Conservation (phyloP, 2,329 filamentous ascomycete species). For the Pseudogymnoascus sp. region DNA sequence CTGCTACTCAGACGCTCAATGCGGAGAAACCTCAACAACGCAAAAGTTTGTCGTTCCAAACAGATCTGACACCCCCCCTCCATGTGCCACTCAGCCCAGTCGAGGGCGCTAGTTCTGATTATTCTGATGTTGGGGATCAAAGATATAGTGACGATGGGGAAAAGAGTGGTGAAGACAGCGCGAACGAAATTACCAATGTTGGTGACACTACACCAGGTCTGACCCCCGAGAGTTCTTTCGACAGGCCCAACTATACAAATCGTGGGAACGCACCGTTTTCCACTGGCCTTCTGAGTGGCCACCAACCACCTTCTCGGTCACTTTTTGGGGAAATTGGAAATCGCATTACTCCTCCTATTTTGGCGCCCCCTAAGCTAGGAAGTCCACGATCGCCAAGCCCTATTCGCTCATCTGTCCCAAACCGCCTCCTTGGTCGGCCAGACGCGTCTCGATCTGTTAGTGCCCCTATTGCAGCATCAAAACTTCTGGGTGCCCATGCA, state of each 20-base stretch:
- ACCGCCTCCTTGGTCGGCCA: conserved; percentile 36
- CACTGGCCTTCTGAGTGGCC: conserved; percentile 23
- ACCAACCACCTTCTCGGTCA: conserved; percentile 32
- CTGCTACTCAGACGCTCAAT: conserved; percentile 22
- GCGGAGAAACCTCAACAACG: conserved; percentile 3
- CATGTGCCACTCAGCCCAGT: conserved; percentile 28
- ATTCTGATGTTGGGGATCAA: conserved; percentile 30
- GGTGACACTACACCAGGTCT: conserved; percentile 40
- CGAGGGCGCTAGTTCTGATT: conserved; percentile 17
- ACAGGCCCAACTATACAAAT: conserved; percentile 36
- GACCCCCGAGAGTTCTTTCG: conserved; percentile 53
- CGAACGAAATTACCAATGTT: conserved; percentile 52
- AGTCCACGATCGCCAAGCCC: conserved; percentile 68
- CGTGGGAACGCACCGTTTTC: conserved; percentile 31
- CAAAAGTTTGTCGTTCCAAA: conserved; percentile 17
- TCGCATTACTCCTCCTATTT: conserved; percentile 43
- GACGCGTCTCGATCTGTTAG: conserved; percentile 50
- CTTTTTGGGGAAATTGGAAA: conserved; percentile 48
- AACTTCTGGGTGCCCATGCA: conserved; percentile 41
- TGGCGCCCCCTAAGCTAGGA: conserved; percentile 41
- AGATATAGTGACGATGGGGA: conserved; percentile 38
- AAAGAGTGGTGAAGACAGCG: conserved; percentile 54
- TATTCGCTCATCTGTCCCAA: conserved; percentile 49
- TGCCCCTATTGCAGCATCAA: conserved; percentile 49
- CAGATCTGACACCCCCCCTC: conserved; percentile 21